Percentiles rank a stretch among this genome's conserved stretches.
Conservation (phyloP, 768 basidiomycete species). For the Trametes gibbosa region DNA sequence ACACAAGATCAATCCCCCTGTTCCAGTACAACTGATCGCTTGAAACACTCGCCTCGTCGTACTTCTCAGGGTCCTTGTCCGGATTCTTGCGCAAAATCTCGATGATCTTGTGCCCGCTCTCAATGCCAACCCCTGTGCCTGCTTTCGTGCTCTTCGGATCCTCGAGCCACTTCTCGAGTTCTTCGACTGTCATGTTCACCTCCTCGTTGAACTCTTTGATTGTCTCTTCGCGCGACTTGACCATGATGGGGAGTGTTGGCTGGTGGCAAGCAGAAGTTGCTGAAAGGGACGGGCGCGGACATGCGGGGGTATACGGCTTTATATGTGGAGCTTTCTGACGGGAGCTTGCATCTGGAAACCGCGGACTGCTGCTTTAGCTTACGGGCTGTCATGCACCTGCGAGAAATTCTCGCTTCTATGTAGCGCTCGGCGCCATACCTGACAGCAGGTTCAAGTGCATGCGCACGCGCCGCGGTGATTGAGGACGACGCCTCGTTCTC, state of each 20-base stretch:
- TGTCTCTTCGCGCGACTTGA: slow-evolving; percentile 29
- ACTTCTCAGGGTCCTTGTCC: slow-evolving; percentile 27
- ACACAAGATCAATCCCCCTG: background rate
- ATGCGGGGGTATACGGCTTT: background rate
- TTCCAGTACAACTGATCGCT: background rate
- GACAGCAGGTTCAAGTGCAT: background rate
- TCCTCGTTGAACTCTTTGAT: slow-evolving; percentile 31
- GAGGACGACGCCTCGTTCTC: background rate
- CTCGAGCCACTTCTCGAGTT: slow-evolving; percentile 32
- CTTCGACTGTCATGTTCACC: slow-evolving; percentile 33
- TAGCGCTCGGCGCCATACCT: background rate
- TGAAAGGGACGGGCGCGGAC: background rate
- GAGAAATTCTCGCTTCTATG: background rate
- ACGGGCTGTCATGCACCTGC: background rate
- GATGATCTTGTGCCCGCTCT: slow-evolving; percentile 34
- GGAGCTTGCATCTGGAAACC: background rate
- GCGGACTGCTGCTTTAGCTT: background rate
- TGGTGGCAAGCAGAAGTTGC: background rate
- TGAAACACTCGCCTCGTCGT: slow-evolving; percentile 27
- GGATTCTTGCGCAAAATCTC: slow-evolving; percentile 36
- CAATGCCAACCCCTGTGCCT: slow-evolving; percentile 32
- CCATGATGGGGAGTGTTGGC: slow-evolving; percentile 16
- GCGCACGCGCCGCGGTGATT: background rate
- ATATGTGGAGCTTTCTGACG: background rate
- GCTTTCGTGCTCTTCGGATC: slow-evolving; percentile 31